Evolutionary conservation across 768 basidiomycete species (phyloP), one percentile per base, ranked within the genome.

Genomic region (Boletellus ananas): DNA sequence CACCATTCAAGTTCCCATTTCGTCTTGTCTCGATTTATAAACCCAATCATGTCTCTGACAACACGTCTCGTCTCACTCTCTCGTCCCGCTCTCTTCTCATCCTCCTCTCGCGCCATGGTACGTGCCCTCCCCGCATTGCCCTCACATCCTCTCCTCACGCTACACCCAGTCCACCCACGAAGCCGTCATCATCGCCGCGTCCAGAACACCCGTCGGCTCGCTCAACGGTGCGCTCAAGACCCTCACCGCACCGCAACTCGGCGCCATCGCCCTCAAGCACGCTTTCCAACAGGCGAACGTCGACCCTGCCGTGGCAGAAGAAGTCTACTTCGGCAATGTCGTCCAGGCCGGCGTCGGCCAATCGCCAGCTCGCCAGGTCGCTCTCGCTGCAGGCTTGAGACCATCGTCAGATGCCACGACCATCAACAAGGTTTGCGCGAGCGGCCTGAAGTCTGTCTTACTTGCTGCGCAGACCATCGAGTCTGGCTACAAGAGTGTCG

Each of bases 351-450:
- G 94, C 60, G 90, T 94, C 45, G 96, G 96, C 38, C 96, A 99
- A 73, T 89, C 88, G 11, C 96, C 96, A n/a, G 96, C 96, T 45
- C 84, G 96, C 57, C 96, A 99, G 71, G 96, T 94, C 47, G 93
- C 86, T n/a, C 83, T 99, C 51, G 79, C 73, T 48, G 80, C 94
- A n/a, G 96, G 96, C 56, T 75, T 96, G 64, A 83, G 79, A 55
- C 68, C 84, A 10, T 78, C 78, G 49, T 94, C 95, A 23, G 96
- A 99, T 73, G 94, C 95, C 18, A 98, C 96, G 34, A 99, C 96
- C 43, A 85, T 99, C 75, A 99, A 99, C 83, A 99, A 99, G 75
- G 96, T 99, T 69, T 99, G 96, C 70, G 96, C 96, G 6, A 94
- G 90, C 47, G 96, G 96, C 54, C 76, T 99, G 79, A 98, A 98